Conservation (phyloP, 768 basidiomycete genomes). For the Epithele typhae region DNA sequence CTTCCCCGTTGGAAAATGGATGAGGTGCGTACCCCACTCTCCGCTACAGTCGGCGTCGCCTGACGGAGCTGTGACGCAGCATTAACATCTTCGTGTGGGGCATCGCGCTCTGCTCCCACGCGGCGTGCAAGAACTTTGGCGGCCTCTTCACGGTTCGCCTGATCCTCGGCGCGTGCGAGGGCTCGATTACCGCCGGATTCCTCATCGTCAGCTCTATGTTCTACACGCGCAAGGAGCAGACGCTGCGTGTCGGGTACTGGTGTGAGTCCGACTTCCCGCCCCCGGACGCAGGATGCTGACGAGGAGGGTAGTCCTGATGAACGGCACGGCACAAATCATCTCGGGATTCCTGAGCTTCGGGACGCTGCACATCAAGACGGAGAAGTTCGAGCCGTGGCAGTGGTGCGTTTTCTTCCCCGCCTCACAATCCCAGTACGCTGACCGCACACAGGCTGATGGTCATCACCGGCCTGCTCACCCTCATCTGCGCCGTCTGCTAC, state of each 20-base stretch:
- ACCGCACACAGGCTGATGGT: slow-evolving; percentile 54
- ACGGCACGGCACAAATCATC: slow-evolving; percentile 73
- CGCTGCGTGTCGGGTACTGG: slow-evolving; percentile 68
- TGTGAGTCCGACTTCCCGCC: slow-evolving; percentile 43
- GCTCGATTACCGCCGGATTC: slow-evolving; percentile 68
- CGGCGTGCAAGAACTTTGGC: slow-evolving; percentile 67
- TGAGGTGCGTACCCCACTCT: slow-evolving; percentile 45
- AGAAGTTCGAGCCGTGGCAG: slow-evolving; percentile 65
- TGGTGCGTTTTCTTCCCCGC: slow-evolving; percentile 36
- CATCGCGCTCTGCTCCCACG: slow-evolving; percentile 54
- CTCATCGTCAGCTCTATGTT: slow-evolving; percentile 78
- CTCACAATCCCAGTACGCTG: no score
- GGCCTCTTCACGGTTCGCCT: slow-evolving; percentile 60
- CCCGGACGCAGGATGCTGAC: not conserved
- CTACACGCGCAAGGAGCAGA: slow-evolving; percentile 70
- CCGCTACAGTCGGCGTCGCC: not conserved
- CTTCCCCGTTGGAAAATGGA: slow-evolving; percentile 78
- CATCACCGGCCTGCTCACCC: slow-evolving; percentile 58
- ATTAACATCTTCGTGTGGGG: slow-evolving; percentile 67
- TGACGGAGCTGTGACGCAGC: slow-evolving; percentile 28
- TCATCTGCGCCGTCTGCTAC: slow-evolving; percentile 46
- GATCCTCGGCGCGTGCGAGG: slow-evolving; percentile 72
- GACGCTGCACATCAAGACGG: slow-evolving; percentile 53
- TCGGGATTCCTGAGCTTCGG: slow-evolving; percentile 69
- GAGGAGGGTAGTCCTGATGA: slow-evolving; percentile 56